Base-by-base conservation (phyloP, 345 rosid species). In the Arabidopsis suecica region DNA sequence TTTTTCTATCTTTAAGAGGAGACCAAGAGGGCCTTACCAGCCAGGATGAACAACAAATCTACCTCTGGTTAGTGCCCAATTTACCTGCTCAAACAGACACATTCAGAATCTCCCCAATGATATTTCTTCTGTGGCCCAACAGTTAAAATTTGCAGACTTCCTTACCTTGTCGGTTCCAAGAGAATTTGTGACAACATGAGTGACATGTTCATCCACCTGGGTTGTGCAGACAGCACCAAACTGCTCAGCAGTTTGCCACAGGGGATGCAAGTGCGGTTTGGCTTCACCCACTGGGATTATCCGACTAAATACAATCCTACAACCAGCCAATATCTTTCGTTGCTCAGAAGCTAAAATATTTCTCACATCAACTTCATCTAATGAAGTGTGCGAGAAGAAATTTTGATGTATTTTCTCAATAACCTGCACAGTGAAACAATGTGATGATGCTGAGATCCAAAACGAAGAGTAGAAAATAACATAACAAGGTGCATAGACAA, bases 241-340 rank as follows among this genome's bases (percentile, higher is more conserved):
- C 80, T 95, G 98, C 73, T 90, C 98, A 42, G 99, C 99, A 14
- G 88, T 88, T 84, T 92, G 96, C 99, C 99, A 95, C 79, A 95
- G 70, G 9, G 94, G 98, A 71, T 93, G 97, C 51, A 90, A 82
- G 61, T 95, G 99, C 57, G 99, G 99, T 63, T 87, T 93, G 70
- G 90, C 86, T 84, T 95, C 97, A 1, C 96, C 98, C 41, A 95
- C 93, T 4, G 99, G 99, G 61, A 95, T 81, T 59, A 95, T 87
- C 82, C 99, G 81, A 78, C 99, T 95, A 82, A 95, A 95, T 47
- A 95, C 85, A 62, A 95, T 82, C 7, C 88, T 89, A 74, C 99
- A 95, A 68, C 96, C 96, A 18, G 83, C 82, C 86, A 95, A 84
- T 75, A 95, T 93, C 79, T 84, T 95, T 70, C 82, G 82, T 78